A percentile compares a stretch with the other conserved stretches of the same genome.
phyloP scores from a whole-genome alignment of 176 grass and related monocot genomes.

The Oryza coarctata region DNA sequence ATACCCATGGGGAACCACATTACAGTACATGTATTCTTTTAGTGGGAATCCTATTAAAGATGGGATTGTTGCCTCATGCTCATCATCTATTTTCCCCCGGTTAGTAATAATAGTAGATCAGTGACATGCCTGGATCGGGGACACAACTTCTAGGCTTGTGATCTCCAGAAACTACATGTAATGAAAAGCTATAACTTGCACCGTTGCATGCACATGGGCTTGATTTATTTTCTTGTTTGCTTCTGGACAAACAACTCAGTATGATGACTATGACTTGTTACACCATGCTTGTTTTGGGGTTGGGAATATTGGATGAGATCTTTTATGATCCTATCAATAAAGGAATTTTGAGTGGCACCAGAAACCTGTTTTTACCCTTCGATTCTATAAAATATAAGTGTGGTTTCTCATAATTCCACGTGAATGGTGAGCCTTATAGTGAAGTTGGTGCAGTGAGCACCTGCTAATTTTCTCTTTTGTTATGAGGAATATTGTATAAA shows the following conservation, averaged over 20 bases:
- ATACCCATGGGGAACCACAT: neutral
- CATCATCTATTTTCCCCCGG: neutral
- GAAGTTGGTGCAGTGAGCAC: neutral
- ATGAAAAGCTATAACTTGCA: conserved; percentile 8
- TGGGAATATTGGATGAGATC: neutral
- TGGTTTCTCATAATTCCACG: neutral
- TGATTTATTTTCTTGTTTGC: neutral
- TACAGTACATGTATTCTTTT: neutral
- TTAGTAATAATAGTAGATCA: neutral
- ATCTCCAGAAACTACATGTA: neutral
- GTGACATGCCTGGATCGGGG: too few relatives aligned
- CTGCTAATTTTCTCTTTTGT: conserved; percentile 1
- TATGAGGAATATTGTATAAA: neutral
- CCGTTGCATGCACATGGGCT: neutral
- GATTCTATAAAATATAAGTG: neutral
- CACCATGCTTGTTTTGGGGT: neutral
- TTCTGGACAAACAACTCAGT: neutral
- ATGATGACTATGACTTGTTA: neutral
- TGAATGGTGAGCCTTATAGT: neutral
- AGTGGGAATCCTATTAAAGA: neutral
- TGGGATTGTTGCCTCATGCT: neutral
- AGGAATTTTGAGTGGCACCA: neutral
- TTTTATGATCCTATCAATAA: neutral
- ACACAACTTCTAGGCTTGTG: neutral
- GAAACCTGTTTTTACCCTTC: neutral